Conservation (phyloP, 2,329 filamentous ascomycete genomes). For the Ceratocystis ficicola region DNA sequence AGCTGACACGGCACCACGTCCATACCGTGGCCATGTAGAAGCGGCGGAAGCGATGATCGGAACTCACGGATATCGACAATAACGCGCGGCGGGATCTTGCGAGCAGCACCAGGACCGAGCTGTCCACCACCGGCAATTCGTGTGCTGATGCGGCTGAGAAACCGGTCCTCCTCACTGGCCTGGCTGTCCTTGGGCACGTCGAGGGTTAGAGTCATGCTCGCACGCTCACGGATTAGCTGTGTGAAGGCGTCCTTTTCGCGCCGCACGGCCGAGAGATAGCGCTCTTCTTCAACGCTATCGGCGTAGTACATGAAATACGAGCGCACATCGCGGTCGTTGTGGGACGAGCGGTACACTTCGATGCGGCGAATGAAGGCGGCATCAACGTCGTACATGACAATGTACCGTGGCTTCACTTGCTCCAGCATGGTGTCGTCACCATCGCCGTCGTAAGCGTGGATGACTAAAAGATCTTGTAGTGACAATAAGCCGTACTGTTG, state of each 20-base stretch:
- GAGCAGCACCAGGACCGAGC: constrained; percentile 49
- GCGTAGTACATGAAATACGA: constrained; percentile 98
- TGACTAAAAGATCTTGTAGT: constrained; percentile 74
- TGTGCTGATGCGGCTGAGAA: constrained; percentile 90
- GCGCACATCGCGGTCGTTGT: constrained; percentile 74
- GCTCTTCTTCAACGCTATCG: constrained; percentile 87
- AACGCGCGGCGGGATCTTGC: constrained; percentile 74
- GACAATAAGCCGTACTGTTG: constrained; percentile 85
- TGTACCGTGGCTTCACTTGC: constrained; percentile 82
- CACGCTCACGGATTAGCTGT: constrained; percentile 84
- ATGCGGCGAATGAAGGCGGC: constrained; percentile 86
- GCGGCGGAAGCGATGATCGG: constrained; percentile 76
- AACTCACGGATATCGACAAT: constrained; percentile 96
- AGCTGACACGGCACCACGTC: constrained; percentile 87
- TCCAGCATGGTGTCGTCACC: constrained; percentile 94
- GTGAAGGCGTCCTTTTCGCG: constrained; percentile 95
- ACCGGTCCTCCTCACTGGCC: constrained; percentile 58
- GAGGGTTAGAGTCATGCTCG: constrained; percentile 71
- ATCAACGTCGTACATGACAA: constrained; percentile 98
- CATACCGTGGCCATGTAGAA: constrained; percentile 81
- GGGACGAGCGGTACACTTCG: constrained; percentile 91
- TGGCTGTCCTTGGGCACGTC: constrained; percentile 53
- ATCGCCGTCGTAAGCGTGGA: constrained; percentile 91
- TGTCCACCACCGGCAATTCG: constrained; percentile 88
- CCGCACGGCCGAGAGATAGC: constrained; percentile 79